phyloP scores from a whole-genome alignment of 257 asterid species.

The Nicotiana attenuata region DNA sequence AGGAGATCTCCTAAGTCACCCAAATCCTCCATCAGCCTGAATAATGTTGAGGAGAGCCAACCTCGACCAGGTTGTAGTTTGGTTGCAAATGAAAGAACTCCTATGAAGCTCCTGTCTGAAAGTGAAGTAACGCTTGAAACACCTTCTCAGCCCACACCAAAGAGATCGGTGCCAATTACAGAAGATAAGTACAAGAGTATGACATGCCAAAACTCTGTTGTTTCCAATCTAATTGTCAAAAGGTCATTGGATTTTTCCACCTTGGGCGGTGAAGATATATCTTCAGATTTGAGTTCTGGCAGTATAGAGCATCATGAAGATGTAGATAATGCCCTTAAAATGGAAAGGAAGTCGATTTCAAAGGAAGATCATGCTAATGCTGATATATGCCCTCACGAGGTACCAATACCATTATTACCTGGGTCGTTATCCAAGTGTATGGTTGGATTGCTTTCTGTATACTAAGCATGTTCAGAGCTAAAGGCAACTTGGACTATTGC shows the following conservation, averaged over 20 bases:
- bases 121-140: conserved; percentile 46
- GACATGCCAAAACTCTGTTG: conserved; percentile 34
- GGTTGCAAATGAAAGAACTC: conserved; percentile 43
- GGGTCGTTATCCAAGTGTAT: not conserved
- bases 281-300: not conserved
- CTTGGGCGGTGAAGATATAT: conserved; percentile 27
- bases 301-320: conserved; percentile 12
- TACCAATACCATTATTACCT: not conserved
- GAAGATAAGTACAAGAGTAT: conserved; percentile 52
- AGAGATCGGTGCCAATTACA: conserved; percentile 49
- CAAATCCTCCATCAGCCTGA: conserved; percentile 13
- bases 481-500: not conserved
- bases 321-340: not conserved
- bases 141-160: conserved; percentile 65
- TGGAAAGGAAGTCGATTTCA: conserved; percentile 3
- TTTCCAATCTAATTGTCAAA: conserved; percentile 48
- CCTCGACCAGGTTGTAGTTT: conserved; percentile 11
- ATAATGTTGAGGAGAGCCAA: conserved; percentile 12
- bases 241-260: conserved; percentile 57
- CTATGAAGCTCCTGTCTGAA: conserved; percentile 43
- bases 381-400: conserved; percentile 1
- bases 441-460: not conserved
- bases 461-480: not conserved
- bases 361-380: not conserved
- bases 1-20: conserved; percentile 25